Evolutionary conservation across 2,329 filamentous ascomycete genomes (phyloP), one percentile per base, ranked within the genome.

Genomic region (Pestalotiopsis sp.): DNA sequence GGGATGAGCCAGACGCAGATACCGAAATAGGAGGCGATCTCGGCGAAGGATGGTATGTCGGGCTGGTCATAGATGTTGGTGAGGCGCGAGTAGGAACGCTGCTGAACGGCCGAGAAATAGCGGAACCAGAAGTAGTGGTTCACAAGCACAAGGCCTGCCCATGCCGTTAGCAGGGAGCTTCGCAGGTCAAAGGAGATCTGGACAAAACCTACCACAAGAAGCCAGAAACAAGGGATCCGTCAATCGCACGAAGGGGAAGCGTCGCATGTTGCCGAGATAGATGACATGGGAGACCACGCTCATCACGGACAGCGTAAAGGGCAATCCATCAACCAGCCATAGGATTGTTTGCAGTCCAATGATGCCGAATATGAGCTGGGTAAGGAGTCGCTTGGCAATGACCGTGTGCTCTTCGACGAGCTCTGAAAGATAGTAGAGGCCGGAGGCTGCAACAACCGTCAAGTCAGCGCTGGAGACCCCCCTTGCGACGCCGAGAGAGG

Each of bases 321-420:
- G 95, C 75, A 99, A 94, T n/a, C 91, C 85, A 84, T 99, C 96
- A 73, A 98, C 80, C 17, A 96, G 71, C 77, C 90, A 91, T 11
- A 98, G 90, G 3, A 95, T 82, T 11, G 90, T 70, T 79, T 98
- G 95, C 6, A 94, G 79, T 38, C 76, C 87, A 70, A 98, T 91
- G 72, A 97, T 90, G 71, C 83, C 84, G 83, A 97, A 97, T 76
- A 98, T 98, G 68, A 98, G 85, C 57, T 90, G 91, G 41, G 89
- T 92, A 66, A 99, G 86, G n/a, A 98, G 84, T 68, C 92, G 93
- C 79, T 97, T 97, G 13, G 95, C 93, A 71, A 97, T 82, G 12
- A 98, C 95, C 4, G 95, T 98, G 79, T 99, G 95, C 81, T 99
- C 96, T 83, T 99, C 96, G 70, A 99, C 96, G 14, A 98, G 90